These are phyloP conservation scores for Ilyonectria destructans DNA, from an alignment of 2,329 filamentous ascomycete genomes.

Conservation along the genomic window DNA sequence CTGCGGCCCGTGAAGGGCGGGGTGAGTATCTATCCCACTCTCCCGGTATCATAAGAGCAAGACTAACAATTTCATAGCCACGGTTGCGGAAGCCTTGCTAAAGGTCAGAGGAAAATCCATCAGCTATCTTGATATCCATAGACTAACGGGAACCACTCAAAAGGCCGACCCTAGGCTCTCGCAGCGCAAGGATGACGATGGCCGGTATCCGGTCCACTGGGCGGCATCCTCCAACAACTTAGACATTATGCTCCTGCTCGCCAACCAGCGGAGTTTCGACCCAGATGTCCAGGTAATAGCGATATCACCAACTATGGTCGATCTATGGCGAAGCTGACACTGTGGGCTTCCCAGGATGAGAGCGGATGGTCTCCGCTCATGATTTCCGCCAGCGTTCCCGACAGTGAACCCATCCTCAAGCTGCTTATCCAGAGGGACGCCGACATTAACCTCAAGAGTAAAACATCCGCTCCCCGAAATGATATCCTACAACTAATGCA, in stretches of 20 bases:
- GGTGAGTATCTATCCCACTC: slow-evolving; percentile 66
- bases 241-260: slow-evolving; percentile 81
- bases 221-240: slow-evolving; percentile 87
- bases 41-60: background rate
- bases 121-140: background rate
- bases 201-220: slow-evolving; percentile 94
- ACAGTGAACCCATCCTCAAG: slow-evolving; percentile 78
- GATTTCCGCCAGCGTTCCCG: slow-evolving; percentile 84
- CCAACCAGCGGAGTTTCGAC: slow-evolving; percentile 83
- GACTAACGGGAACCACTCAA: background rate
- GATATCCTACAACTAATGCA: background rate
- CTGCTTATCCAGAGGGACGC: slow-evolving; percentile 80
- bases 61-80: slow-evolving; percentile 64
- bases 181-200: slow-evolving; percentile 83
- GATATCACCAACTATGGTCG: background rate
- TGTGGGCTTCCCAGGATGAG: slow-evolving; percentile 71
- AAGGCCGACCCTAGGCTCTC: slow-evolving; percentile 87
- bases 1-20: slow-evolving; percentile 87
- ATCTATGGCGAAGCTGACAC: background rate
- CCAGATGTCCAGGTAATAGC: slow-evolving; percentile 80
- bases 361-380: slow-evolving; percentile 89
- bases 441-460: slow-evolving; percentile 82
- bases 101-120: slow-evolving; percentile 43
- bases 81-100: slow-evolving; percentile 76
- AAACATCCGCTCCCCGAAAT: slow-evolving; percentile 26